Evolutionary conservation across 768 basidiomycete genomes (phyloP).

Genomic region (Lentinus brumalis): DNA sequence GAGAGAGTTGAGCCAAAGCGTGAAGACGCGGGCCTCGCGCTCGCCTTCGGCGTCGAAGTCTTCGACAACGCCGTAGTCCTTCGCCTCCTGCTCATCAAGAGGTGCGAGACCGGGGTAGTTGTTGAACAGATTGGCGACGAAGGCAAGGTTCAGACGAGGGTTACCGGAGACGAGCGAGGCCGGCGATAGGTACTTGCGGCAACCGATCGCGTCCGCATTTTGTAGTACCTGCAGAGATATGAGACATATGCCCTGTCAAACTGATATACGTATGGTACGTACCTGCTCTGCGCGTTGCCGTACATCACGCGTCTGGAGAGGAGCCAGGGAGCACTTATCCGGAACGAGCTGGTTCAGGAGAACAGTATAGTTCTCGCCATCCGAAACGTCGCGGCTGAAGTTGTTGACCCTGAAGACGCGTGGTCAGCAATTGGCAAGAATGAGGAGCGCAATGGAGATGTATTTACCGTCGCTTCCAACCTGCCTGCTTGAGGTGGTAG

Average conservation of each 20-base stretch:
- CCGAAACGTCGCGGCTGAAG: conserved; percentile 96
- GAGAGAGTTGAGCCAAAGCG: conserved; percentile 96
- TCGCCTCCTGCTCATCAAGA: conserved; percentile 90
- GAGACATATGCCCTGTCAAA: not conserved
- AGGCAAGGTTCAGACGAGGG: conserved; percentile 95
- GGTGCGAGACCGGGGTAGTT: conserved; percentile 94
- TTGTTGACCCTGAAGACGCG: conserved; percentile 76
- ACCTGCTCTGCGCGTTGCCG: conserved; percentile 85
- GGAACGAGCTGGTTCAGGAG: conserved; percentile 96
- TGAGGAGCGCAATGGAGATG: not conserved
- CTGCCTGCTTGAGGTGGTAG: conserved; percentile 94
- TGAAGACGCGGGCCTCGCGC: conserved; percentile 96
- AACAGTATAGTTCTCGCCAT: conserved; percentile 97
- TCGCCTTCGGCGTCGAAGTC: conserved; percentile 99
- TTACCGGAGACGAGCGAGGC: conserved; percentile 92
- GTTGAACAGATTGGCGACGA: conserved; percentile 99
- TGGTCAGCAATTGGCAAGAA: not conserved
- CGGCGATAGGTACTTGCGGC: conserved; percentile 93
- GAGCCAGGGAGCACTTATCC: conserved; percentile 86
- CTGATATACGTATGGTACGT: conserved; percentile 6
- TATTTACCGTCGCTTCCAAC: conserved; percentile 79
- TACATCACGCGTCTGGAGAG: conserved; percentile 83
- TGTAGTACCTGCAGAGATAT: conserved; percentile 69
- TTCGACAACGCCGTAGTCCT: conserved; percentile 86
- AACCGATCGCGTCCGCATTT: conserved; percentile 92